Conservation (phyloP, 805 yeast species). For the Nakazawaea siamensis region DNA sequence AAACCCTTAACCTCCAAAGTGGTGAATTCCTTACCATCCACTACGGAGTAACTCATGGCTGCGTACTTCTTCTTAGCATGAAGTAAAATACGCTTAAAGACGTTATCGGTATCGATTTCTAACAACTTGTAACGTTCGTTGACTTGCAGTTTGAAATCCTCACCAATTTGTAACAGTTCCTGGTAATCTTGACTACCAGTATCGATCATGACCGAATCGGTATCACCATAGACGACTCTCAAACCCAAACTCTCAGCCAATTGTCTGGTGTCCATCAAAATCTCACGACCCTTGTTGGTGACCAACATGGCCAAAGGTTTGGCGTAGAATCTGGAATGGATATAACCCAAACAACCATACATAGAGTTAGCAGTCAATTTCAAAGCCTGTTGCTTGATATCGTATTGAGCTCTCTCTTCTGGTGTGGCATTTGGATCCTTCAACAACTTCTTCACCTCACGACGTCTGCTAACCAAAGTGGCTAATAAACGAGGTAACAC, state of each 20-base stretch:
- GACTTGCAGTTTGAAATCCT: slow-evolving; percentile 73
- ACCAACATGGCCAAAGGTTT: slow-evolving; percentile 93
- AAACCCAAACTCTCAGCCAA: slow-evolving; percentile 80
- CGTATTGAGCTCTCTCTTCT: slow-evolving; percentile 73
- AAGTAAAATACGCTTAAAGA: slow-evolving; percentile 72
- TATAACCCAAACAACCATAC: slow-evolving; percentile 97
- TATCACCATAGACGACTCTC: slow-evolving; percentile 93
- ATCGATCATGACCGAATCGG: slow-evolving; percentile 98
- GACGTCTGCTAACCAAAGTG: slow-evolving; percentile 81
- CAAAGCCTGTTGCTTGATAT: slow-evolving; percentile 91
- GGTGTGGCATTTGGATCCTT: slow-evolving; percentile 62
- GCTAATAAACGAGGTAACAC: slow-evolving; percentile 81
- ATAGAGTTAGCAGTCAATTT: slow-evolving; percentile 98
- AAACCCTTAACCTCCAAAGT: slow-evolving; percentile 87
- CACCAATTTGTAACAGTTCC: slow-evolving; percentile 80
- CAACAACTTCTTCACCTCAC: slow-evolving; percentile 82
- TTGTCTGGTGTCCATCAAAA: slow-evolving; percentile 85
- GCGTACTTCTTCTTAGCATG: slow-evolving; percentile 98
- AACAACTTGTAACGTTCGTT: slow-evolving; percentile 81
- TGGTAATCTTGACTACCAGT: slow-evolving; percentile 62
- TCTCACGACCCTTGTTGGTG: slow-evolving; percentile 92
- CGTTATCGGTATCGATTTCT: slow-evolving; percentile 94
- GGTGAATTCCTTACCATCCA: slow-evolving; percentile 46
- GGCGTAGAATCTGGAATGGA: slow-evolving; percentile 88
- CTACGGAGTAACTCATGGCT: slow-evolving; percentile 58